Evolutionary conservation across 2,329 filamentous ascomycete genomes (phyloP).

Genomic region (Pseudogymnoascus sp.): DNA sequence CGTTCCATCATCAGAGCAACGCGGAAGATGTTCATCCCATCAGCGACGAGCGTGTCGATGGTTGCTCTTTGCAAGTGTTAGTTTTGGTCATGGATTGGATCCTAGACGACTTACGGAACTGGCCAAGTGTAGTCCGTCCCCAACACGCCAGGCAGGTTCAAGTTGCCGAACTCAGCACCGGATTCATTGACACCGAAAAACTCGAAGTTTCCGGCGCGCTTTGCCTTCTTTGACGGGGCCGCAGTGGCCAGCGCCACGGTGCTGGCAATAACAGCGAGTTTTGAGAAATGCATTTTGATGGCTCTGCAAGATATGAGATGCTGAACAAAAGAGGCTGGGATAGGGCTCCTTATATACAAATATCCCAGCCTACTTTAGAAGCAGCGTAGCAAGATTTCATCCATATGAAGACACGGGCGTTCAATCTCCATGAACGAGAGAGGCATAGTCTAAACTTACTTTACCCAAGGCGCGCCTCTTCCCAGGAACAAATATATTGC

Average conservation of each 20-base stretch:
- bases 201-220: constrained; percentile 31
- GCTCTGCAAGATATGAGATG: background rate
- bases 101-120: constrained; percentile 34
- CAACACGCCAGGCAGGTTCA: constrained; percentile 45
- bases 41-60: constrained; percentile 39
- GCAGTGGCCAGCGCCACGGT: constrained; percentile 19
- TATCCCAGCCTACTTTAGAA: background rate
- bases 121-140: constrained; percentile 54
- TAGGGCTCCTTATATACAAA: background rate
- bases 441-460: background rate
- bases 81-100: constrained; percentile 11
- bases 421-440: background rate
- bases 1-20: constrained; percentile 49
- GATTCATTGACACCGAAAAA: constrained; percentile 34
- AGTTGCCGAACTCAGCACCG: constrained; percentile 53
- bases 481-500: background rate
- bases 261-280: constrained; percentile 16
- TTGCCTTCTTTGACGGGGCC: constrained; percentile 26
- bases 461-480: background rate
- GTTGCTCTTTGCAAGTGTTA: constrained; percentile 13
- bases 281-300: constrained; percentile 17
- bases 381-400: background rate
- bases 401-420: background rate
- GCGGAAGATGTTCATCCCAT: constrained; percentile 51
- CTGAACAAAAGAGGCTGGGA: background rate